Base-by-base conservation (phyloP, 129 eudicot species). In the carrot (Daucus carota) region DNA sequence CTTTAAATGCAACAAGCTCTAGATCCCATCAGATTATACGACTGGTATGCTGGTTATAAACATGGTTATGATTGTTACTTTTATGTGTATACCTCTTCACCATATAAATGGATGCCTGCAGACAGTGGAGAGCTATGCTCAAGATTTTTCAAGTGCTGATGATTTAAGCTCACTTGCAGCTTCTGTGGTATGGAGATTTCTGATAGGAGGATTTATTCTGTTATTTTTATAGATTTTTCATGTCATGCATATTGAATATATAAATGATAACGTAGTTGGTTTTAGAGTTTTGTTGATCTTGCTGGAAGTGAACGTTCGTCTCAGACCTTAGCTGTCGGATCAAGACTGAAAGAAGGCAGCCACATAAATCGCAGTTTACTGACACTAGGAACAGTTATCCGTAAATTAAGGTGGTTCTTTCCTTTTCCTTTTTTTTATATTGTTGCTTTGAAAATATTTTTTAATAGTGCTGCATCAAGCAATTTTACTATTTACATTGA, bases 271-370 rank as follows among this genome's bases (percentile, higher is more conserved):
- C 73, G 26, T 20, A n/a, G 68, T 63, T 71, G 72, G 71, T 80
- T 71, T 28, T 79, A 91, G 98, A 87, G 88, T 82, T 93, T 93
- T 85, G 91, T 91, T 47, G 98, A 93, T 85, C 90, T 93, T 70
- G 97, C 98, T 13, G 97, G 97, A 84, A 93, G 98, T 74, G 98
- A 93, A 76, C 93, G 97, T 73, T 89, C 98, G 75, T 93, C 98
- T 74, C 98, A 93, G 84, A 91, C 97, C 20, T 50, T 76, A 69
- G 81, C 97, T 41, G 91, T 86, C 29, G 96, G 97, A 20, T 52
- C 93, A 74, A 78, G 97, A 50, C 77, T 93, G 20, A 93, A 93
- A 86, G 98, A 93, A 87, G 98, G 98, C 75, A 77, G 87, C 87
- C 98, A 93, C 82, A 93, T 93, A 62, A 93, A 91, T 74, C 89